These are phyloP conservation scores for Paramecium octaurelia DNA, from an alignment of 73 alveolate species.

Conservation along the genomic window DNA sequence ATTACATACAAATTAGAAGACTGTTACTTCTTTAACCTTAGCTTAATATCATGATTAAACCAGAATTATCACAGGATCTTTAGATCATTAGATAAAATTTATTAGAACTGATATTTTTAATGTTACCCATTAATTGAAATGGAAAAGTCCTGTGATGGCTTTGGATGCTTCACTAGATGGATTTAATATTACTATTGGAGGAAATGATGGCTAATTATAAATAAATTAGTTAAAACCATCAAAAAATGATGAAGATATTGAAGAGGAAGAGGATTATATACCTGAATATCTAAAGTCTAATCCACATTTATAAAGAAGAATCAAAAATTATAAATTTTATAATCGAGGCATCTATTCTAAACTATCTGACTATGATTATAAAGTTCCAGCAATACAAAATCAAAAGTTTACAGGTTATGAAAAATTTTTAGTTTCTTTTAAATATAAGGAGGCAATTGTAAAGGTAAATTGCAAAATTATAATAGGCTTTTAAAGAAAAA, in stretches of 20 bases:
- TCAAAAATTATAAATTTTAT: slow-evolving; percentile 14
- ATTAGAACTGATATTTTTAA: neutral
- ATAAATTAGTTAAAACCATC: neutral
- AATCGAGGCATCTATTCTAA: slow-evolving; percentile 29
- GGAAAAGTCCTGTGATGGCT: neutral
- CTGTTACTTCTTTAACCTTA: neutral
- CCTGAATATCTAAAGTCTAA: slow-evolving; percentile 30
- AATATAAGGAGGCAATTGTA: slow-evolving; percentile 24
- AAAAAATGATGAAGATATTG: neutral
- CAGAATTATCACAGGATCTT: slow-evolving; percentile 3
- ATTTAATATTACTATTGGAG: neutral
- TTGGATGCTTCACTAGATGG: slow-evolving; percentile 13
- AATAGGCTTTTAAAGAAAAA: neutral
- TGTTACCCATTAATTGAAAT: slow-evolving; percentile 9
- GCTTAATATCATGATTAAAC: neutral
- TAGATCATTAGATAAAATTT: slow-evolving; percentile 29
- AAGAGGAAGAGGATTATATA: slow-evolving; percentile 6
- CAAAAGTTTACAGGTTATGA: neutral
- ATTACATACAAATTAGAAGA: neutral
- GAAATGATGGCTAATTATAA: neutral
- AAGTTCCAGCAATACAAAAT: neutral
- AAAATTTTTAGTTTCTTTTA: neutral
- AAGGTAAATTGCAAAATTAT: neutral
- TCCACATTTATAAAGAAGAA: slow-evolving; percentile 47
- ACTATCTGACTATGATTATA: neutral